phyloP scores from a whole-genome alignment of 2,329 filamentous ascomycete species.

The Neonectria punicea region DNA sequence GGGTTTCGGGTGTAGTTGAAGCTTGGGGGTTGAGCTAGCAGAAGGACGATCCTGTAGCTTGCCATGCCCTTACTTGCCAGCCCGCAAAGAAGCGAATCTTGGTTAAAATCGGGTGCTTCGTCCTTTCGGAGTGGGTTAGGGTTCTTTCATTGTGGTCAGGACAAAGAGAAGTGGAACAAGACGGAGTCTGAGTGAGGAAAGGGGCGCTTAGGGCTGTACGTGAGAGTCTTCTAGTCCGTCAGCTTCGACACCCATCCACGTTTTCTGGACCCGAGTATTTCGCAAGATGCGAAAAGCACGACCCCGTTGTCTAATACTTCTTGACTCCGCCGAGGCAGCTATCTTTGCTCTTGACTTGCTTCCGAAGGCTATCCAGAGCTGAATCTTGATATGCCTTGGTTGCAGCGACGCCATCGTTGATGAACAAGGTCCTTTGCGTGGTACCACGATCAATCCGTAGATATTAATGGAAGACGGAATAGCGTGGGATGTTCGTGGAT shows the following conservation, averaged over 20 bases:
- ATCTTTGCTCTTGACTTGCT: not conserved
- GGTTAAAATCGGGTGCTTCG: too few species aligned
- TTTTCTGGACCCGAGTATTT: not conserved
- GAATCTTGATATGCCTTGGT: not conserved
- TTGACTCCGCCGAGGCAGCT: not conserved
- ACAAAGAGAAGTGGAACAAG: too few species aligned
- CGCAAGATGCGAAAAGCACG: not conserved
- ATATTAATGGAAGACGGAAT: not conserved
- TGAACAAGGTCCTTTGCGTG: not conserved
- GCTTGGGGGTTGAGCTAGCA: not conserved
- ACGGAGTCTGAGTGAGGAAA: too few species aligned
- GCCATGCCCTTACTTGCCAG: not conserved
- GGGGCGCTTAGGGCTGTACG: not conserved
- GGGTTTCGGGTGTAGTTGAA: not conserved
- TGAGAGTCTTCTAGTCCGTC: not conserved
- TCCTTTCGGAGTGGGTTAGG: too few species aligned
- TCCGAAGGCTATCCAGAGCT: not conserved
- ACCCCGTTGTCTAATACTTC: not conserved
- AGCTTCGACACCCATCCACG: not conserved
- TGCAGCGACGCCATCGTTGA: not conserved
- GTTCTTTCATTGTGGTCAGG: too few species aligned
- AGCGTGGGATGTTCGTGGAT: not conserved
- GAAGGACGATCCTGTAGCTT: not conserved
- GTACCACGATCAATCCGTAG: fast-evolving
- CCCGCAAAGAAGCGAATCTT: not conserved